These are phyloP conservation scores for Haplosporangium sp. DNA, from an alignment of 371 early-diverging fungal species.

Conservation along the genomic window DNA sequence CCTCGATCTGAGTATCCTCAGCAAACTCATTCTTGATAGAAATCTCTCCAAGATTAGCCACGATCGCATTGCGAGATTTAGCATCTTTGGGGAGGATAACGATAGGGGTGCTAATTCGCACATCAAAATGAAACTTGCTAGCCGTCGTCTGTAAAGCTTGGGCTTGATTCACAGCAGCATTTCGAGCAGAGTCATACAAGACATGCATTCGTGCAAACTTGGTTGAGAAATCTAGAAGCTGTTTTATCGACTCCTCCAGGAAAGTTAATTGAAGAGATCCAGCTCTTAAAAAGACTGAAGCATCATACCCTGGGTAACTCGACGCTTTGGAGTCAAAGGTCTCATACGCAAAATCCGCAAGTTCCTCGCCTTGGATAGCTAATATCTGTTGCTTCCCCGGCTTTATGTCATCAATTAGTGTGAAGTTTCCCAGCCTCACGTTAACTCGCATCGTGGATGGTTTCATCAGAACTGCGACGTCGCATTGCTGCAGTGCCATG, in stretches of 20 bases:
- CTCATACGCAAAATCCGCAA: constrained; percentile 89
- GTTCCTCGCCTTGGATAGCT: constrained; percentile 89
- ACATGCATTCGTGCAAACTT: constrained; percentile 91
- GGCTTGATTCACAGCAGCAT: constrained; percentile 85
- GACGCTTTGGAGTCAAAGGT: constrained; percentile 67
- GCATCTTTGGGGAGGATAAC: constrained; percentile 85
- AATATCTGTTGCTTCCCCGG: constrained; percentile 69
- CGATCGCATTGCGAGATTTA: constrained; percentile 68
- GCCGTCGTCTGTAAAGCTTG: constrained; percentile 80
- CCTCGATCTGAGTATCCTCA: constrained; percentile 43
- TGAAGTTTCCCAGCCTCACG: constrained; percentile 90
- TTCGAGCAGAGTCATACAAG: constrained; percentile 88
- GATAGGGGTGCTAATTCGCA: constrained; percentile 89
- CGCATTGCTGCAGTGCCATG: constrained; percentile 77
- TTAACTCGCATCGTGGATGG: constrained; percentile 73
- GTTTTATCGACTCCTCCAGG: constrained; percentile 69
- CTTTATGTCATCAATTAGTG: constrained; percentile 74
- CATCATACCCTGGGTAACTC: constrained; percentile 89
- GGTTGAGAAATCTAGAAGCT: constrained; percentile 72
- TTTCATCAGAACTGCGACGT: constrained; percentile 74
- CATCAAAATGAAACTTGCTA: constrained; percentile 86
- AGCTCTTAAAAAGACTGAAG: constrained; percentile 78
- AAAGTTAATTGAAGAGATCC: constrained; percentile 87
- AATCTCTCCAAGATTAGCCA: constrained; percentile 90
- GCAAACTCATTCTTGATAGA: constrained; percentile 82